These are phyloP conservation scores for Aspergillus neotritici DNA, from an alignment of 2,329 filamentous ascomycete species.

Conservation along the genomic window DNA sequence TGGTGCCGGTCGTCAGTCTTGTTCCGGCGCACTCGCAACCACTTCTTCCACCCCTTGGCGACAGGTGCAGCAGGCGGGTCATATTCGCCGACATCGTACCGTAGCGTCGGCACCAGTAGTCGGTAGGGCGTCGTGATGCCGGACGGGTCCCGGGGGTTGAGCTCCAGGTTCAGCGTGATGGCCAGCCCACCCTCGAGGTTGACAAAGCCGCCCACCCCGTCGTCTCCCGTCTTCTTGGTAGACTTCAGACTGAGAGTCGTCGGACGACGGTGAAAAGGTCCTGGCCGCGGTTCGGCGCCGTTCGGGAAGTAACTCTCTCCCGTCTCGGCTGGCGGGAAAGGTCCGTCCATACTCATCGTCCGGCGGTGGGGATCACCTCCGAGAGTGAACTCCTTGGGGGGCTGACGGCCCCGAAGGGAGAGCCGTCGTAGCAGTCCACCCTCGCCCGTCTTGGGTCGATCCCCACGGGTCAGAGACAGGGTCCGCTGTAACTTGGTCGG, in stretches of 20 bases:
- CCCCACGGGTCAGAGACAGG: constrained; percentile 55
- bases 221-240: constrained; percentile 47
- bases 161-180: constrained; percentile 82
- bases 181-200: constrained; percentile 80
- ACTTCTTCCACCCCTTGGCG: constrained; percentile 38
- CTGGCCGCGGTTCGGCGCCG: constrained; percentile 28
- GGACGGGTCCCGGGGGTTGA: constrained; percentile 75
- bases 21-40: constrained; percentile 28
- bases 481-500: constrained; percentile 49
- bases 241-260: constrained; percentile 63
- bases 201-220: constrained; percentile 53
- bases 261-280: constrained; percentile 60
- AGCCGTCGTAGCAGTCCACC: constrained; percentile 42
- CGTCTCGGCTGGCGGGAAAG: constrained; percentile 24
- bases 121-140: constrained; percentile 86
- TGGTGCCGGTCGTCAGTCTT: constrained; percentile 17
- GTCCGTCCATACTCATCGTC: constrained; percentile 33
- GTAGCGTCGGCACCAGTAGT: constrained; percentile 73
- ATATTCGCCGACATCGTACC: constrained; percentile 43
- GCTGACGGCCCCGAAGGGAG: constrained; percentile 41
- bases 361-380: constrained; percentile 19
- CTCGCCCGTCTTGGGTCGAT: constrained; percentile 38
- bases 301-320: constrained; percentile 31
- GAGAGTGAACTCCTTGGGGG: constrained; percentile 36
- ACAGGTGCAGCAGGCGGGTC: constrained; percentile 33